A percentile compares a stretch with the other conserved stretches of the same genome.
Evolutionary conservation across 2,329 filamentous ascomycete species (phyloP).

Genomic region (Hirsutella minnesotensis): DNA sequence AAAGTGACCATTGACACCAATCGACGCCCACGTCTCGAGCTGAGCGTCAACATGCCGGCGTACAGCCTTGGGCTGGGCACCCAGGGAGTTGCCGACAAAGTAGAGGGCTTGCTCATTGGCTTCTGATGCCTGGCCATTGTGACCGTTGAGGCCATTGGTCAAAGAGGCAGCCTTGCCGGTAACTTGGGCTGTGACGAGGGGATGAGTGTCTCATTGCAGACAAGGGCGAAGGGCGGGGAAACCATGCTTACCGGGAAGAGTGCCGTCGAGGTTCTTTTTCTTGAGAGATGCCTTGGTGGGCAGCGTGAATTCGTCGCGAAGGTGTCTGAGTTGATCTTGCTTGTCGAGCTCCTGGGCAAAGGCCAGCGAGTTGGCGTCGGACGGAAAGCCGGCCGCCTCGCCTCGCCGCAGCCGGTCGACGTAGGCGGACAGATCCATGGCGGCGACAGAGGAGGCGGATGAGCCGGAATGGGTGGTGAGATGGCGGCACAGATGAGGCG

Average conservation of each 20-base stretch:
- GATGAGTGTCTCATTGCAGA: neutral
- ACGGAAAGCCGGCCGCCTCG: slow-evolving; percentile 30
- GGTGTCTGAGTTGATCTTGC: slow-evolving; percentile 45
- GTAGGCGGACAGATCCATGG: slow-evolving; percentile 26
- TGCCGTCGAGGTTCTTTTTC: slow-evolving; percentile 43
- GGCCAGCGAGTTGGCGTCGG: slow-evolving; percentile 31
- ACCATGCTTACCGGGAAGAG: slow-evolving; percentile 23
- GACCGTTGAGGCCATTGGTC: neutral
- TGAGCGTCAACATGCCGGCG: slow-evolving; percentile 57
- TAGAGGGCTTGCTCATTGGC: slow-evolving; percentile 45
- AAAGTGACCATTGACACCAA: slow-evolving; percentile 81
- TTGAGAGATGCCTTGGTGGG: slow-evolving; percentile 63
- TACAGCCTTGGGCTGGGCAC: slow-evolving; percentile 64
- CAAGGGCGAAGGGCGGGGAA: no score
- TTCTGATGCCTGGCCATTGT: slow-evolving; percentile 11
- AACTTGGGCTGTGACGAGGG: neutral
- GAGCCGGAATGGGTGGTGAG: no score
- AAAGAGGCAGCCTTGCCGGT: slow-evolving; percentile 4
- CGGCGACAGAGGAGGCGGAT: slow-evolving; percentile 1
- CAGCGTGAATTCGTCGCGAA: slow-evolving; percentile 64
- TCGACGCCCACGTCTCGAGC: slow-evolving; percentile 71
- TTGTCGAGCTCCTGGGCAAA: slow-evolving; percentile 44
- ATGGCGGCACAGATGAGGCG: no score
- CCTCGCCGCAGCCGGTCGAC: slow-evolving; percentile 29
- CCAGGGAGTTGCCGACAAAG: slow-evolving; percentile 82